Conservation (phyloP, 2,329 filamentous ascomycete species). For the Aspergillus piperis region DNA sequence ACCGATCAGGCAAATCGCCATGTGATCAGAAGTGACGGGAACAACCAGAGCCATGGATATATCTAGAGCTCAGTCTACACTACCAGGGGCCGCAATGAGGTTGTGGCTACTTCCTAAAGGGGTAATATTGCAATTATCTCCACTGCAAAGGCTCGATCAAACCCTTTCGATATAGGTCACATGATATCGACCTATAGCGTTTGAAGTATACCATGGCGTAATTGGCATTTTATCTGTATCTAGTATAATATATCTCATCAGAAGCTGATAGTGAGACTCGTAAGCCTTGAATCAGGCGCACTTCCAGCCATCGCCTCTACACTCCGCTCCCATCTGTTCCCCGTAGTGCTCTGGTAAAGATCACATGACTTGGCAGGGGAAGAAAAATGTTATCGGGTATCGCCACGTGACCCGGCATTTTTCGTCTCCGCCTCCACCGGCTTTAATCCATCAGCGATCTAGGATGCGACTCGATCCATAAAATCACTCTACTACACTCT, state of each 20-base stretch:
- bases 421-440: conserved; percentile 12
- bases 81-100: neutral
- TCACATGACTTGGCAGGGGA: conserved; percentile 2
- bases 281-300: too few relatives aligned
- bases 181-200: neutral
- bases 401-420: conserved; percentile 25
- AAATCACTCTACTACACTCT: neutral
- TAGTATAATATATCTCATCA: too few relatives aligned
- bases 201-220: neutral
- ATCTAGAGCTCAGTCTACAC: neutral
- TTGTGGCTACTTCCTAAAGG: neutral
- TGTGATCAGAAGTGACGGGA: neutral
- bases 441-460: neutral
- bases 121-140: neutral
- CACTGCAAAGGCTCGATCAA: neutral
- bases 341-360: neutral
- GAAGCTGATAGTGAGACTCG: too few relatives aligned
- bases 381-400: conserved; percentile 24
- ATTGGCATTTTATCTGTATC: too few relatives aligned
- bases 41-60: neutral
- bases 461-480: neutral
- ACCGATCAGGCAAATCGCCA: neutral
- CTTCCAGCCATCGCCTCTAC: too few relatives aligned
- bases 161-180: neutral
- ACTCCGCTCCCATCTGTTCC: too few relatives aligned